A percentile compares a stretch with the other conserved stretches of the same genome.
Conservation (phyloP, 495 filamentous ascomycete species). For the Trichoderma gamsii region DNA sequence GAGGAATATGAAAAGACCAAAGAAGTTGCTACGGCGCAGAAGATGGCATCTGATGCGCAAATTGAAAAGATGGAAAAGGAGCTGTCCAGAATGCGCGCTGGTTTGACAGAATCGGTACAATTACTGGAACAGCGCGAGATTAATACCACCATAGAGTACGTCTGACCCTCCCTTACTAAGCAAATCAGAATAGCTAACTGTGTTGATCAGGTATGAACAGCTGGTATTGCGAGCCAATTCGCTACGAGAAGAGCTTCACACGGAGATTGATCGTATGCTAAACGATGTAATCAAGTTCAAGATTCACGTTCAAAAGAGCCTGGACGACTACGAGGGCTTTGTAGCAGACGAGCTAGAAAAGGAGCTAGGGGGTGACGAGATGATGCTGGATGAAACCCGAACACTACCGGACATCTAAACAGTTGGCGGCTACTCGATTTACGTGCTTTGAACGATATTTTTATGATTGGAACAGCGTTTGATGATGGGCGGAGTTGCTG, state of each 20-base stretch:
- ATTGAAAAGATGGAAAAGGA: slow-evolving; percentile 99
- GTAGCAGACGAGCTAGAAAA: slow-evolving; percentile 85
- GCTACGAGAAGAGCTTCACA: slow-evolving; percentile 88
- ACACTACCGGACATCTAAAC: background rate
- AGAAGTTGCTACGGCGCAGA: slow-evolving; percentile 79
- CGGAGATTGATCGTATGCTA: slow-evolving; percentile 90
- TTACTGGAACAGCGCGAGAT: slow-evolving; percentile 93
- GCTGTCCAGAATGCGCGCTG: slow-evolving; percentile 80
- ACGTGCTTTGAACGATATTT: background rate
- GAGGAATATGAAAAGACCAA: slow-evolving; percentile 92
- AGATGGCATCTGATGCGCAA: slow-evolving; percentile 79
- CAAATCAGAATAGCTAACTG: background rate
- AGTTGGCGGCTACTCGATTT: background rate
- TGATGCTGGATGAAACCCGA: slow-evolving; percentile 16
- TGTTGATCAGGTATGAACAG: slow-evolving; percentile 67
- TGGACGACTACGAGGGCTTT: slow-evolving; percentile 90
- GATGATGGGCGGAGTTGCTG: slow-evolving; percentile 8
- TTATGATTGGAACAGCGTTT: background rate
- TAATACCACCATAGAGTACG: slow-evolving; percentile 90
- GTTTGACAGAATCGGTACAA: slow-evolving; percentile 81
- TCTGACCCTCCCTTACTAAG: slow-evolving; percentile 18
- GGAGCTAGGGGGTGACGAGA: slow-evolving; percentile 57
- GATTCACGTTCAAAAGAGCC: slow-evolving; percentile 83
- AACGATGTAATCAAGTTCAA: slow-evolving; percentile 99
- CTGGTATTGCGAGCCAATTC: slow-evolving; percentile 74